A percentile compares a stretch with the other conserved stretches of the same genome.
These are phyloP conservation scores for Colletotrichum sp. DNA, from an alignment of 2,329 filamentous ascomycete genomes.

Conservation along the genomic window DNA sequence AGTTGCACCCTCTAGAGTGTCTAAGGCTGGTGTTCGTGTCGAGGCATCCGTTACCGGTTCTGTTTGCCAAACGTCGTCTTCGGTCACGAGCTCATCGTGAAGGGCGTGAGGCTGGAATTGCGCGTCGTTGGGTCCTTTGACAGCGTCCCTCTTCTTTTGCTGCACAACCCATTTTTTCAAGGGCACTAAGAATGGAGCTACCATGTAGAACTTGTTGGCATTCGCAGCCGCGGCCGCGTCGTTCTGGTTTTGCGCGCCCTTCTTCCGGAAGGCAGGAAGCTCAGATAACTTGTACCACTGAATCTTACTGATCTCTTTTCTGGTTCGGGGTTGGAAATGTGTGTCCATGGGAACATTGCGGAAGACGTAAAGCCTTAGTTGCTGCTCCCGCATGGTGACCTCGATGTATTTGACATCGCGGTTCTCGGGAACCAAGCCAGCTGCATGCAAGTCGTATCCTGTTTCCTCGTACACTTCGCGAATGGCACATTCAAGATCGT, in stretches of 20 bases:
- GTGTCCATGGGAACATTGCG: constrained; percentile 87
- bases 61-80: constrained; percentile 63
- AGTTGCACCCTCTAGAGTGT: constrained; percentile 56
- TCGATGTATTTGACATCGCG: constrained; percentile 80
- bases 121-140: constrained; percentile 44
- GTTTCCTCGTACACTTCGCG: constrained; percentile 97
- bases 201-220: constrained; percentile 96
- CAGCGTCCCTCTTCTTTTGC: constrained; percentile 76
- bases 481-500: constrained; percentile 90
- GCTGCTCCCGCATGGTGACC: constrained; percentile 88
- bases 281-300: constrained; percentile 93
- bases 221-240: constrained; percentile 61
- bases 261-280: constrained; percentile 81
- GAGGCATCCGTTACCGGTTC: constrained; percentile 33
- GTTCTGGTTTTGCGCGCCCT: constrained; percentile 60
- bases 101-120: constrained; percentile 49
- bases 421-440: constrained; percentile 76
- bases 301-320: constrained; percentile 98
- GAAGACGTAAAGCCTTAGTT: constrained; percentile 92
- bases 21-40: constrained; percentile 42
- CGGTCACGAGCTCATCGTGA: constrained; percentile 62
- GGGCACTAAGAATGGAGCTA: constrained; percentile 86
- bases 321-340: constrained; percentile 84
- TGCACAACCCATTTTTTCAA: constrained; percentile 91
- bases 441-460: constrained; percentile 79